Base-by-base conservation (phyloP, 2,329 filamentous ascomycete genomes). In the Didymosphaeria variabile region DNA sequence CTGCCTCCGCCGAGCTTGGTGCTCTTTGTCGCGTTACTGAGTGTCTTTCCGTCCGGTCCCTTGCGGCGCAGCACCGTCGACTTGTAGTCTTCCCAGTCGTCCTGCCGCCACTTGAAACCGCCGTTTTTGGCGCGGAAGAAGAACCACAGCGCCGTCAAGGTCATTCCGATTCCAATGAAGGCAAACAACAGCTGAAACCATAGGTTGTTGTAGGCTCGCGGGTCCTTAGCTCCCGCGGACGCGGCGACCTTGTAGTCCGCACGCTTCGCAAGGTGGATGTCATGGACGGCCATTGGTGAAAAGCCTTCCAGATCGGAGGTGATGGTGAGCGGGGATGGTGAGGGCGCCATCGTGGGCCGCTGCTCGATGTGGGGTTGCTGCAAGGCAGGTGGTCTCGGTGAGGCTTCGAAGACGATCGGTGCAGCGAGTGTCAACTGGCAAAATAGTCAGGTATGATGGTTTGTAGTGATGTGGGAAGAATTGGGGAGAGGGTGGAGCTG, bases 71-170 rank as follows among this genome's bases (percentile, higher is more conserved):
- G 81, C 1, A 99, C 95, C 0, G 94, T 97, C 1, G 91, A 90
- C 78, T 98, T 98, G 87, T 99, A 99, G 74, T 99, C 95, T 6
- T 98, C 94, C 94, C 95, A 99, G 79, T 99, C 95, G 65, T 96
- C 55, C 83, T 86, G 86, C 84, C 86, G 86, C 85, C 93, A 98
- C 65, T 91, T 83, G 82, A 98, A 97, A 15, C 95, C 95, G 63
- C 95, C 95, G 71, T 98, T 97, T 81, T 91, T 94, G 59, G 94
- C 94, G 91, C 92, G 96, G 70, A 79, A 97, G 86, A 99, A 98
- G 86, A 99, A 97, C 94, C 95, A 99, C 74, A 98, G 93, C 26
- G 85, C 87, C 0, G 84, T 86, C 3, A 91, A 61, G 26, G 95
- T 91, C 74, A 98, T 91, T 34, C 82, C 87, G 0, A 89, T 88